phyloP scores from a whole-genome alignment of 768 basidiomycete genomes.

The Pleurotus giganteus region DNA sequence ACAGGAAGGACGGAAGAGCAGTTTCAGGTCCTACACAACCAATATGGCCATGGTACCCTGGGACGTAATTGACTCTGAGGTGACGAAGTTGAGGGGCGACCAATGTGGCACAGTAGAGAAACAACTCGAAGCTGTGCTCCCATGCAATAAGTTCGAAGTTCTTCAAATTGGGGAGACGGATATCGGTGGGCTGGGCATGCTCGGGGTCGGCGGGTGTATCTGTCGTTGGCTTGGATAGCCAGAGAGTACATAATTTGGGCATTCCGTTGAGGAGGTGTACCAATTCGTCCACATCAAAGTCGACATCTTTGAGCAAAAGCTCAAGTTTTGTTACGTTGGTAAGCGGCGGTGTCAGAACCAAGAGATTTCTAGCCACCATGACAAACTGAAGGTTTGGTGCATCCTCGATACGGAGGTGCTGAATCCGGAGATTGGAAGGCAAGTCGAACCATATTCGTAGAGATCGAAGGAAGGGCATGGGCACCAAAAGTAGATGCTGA shows the following conservation, averaged over 20 bases:
- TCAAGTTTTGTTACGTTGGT: background rate
- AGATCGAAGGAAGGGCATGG: background rate
- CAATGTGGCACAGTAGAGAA: background rate
- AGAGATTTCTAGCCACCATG: background rate
- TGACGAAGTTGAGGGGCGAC: background rate
- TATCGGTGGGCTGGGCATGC: no score
- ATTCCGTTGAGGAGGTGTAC: background rate
- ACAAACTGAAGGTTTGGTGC: background rate
- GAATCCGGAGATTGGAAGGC: no score
- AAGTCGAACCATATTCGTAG: no score
- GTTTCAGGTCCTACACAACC: no score
- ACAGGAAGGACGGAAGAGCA: no score
- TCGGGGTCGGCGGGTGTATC: no score
- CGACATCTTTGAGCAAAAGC: background rate
- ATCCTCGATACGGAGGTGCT: background rate
- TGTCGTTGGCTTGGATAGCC: background rate
- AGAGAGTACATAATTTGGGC: background rate
- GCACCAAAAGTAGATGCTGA: background rate
- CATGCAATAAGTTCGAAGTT: background rate
- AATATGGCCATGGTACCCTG: no score
- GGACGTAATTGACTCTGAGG: background rate
- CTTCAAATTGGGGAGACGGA: background rate
- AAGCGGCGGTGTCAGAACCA: background rate
- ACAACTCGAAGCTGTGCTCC: background rate
- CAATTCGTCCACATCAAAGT: conserved; percentile 12